phyloP scores from a whole-genome alignment of 2,329 filamentous ascomycete species.

The Xylariaceae sp. region DNA sequence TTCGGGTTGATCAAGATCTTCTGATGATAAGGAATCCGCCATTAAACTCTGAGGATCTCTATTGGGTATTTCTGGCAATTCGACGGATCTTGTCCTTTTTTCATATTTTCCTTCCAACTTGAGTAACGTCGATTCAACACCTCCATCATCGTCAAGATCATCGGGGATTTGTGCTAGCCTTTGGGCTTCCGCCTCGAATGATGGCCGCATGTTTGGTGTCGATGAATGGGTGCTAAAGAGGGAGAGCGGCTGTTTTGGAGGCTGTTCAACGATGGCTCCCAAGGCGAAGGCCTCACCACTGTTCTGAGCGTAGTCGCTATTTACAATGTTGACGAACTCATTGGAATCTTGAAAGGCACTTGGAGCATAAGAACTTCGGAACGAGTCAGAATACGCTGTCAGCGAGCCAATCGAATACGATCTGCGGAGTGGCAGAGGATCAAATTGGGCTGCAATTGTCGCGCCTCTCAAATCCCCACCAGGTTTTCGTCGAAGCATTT shows the following conservation, averaged over 20 bases:
- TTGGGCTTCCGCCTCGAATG: slow-evolving; percentile 83
- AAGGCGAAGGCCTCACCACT: slow-evolving; percentile 50
- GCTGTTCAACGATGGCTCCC: slow-evolving; percentile 50
- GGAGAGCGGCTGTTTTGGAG: slow-evolving; percentile 43
- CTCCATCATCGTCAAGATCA: slow-evolving; percentile 70
- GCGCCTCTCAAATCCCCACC: slow-evolving; percentile 69
- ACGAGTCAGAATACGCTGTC: slow-evolving; percentile 55
- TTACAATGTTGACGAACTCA: slow-evolving; percentile 41
- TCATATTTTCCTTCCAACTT: slow-evolving; percentile 88
- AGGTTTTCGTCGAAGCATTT: slow-evolving; percentile 63
- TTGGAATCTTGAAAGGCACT: slow-evolving; percentile 37
- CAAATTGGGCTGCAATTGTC: slow-evolving; percentile 58
- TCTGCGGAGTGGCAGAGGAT: slow-evolving; percentile 43
- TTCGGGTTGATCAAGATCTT: slow-evolving; percentile 28
- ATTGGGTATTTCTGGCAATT: slow-evolving; percentile 27
- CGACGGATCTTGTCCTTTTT: slow-evolving; percentile 43
- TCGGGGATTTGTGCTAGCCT: slow-evolving; percentile 85
- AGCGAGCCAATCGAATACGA: slow-evolving; percentile 56
- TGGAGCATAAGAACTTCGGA: slow-evolving; percentile 51
- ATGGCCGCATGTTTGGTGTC: slow-evolving; percentile 60
- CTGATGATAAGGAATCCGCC: slow-evolving; percentile 16
- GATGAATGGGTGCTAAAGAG: slow-evolving; percentile 58
- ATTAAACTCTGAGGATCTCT: slow-evolving; percentile 21
- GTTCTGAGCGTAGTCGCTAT: slow-evolving; percentile 38
- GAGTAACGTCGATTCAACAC: slow-evolving; percentile 83